Conservation (phyloP, 257 asterid genomes). For the Prunella vulgaris region DNA sequence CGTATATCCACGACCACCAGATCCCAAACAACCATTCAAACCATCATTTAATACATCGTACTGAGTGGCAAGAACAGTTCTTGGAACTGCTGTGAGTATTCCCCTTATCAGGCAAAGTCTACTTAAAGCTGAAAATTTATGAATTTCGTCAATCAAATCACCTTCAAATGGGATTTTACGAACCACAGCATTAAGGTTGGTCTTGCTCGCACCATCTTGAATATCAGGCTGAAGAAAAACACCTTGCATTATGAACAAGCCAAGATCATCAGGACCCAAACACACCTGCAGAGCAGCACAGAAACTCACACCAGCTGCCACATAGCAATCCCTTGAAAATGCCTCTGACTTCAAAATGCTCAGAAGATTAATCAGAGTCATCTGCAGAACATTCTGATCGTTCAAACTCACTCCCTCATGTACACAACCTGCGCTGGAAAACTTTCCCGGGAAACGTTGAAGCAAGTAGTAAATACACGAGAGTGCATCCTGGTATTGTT, state of each 20-base stretch:
- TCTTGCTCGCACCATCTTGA: constrained; percentile 20
- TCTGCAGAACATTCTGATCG: constrained; percentile 35
- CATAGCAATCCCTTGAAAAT: constrained; percentile 88
- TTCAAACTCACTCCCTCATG: constrained; percentile 16
- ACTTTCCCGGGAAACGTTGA: constrained; percentile 74
- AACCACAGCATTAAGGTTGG: constrained; percentile 31
- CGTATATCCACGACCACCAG: constrained; percentile 24
- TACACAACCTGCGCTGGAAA: constrained; percentile 24
- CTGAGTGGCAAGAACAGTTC: constrained; percentile 57
- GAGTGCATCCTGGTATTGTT: constrained; percentile 94
- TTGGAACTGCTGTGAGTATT: constrained; percentile 84
- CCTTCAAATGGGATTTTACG: constrained; percentile 50
- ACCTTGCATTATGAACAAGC: constrained; percentile 62
- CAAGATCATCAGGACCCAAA: constrained; percentile 61
- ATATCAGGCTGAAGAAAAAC: constrained; percentile 50
- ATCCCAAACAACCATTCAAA: constrained; percentile 20
- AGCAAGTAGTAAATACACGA: constrained; percentile 90
- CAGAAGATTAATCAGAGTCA: constrained; percentile 45
- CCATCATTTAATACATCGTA: constrained; percentile 35
- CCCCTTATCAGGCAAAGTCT: constrained; percentile 94
- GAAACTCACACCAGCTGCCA: constrained; percentile 94
- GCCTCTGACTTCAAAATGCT: constrained; percentile 60
- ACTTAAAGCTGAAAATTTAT: constrained; percentile 52
- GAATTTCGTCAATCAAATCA: constrained; percentile 52
- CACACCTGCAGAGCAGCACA: constrained; percentile 82